A percentile compares a stretch with the other conserved stretches of the same genome.
phyloP scores from a whole-genome alignment of 2,329 filamentous ascomycete species.

The Pseudofabraea citricarpa region DNA sequence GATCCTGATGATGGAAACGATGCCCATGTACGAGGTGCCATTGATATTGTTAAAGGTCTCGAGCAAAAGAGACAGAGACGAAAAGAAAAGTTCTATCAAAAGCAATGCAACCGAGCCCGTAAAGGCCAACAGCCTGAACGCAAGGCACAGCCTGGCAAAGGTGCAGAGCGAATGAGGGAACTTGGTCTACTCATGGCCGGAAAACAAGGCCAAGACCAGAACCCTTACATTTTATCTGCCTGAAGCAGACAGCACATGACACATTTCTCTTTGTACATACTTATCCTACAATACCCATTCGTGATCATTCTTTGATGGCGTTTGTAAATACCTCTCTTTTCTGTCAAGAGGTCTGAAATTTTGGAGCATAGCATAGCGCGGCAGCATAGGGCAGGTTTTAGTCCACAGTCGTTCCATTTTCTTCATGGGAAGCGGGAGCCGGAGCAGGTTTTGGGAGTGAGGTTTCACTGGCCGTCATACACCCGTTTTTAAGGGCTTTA shows the following conservation, averaged over 20 bases:
- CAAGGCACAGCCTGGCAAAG: conserved; percentile 74
- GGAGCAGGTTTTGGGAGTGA: too few species aligned
- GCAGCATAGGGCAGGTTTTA: conserved; percentile 14
- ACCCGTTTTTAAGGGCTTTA: too few species aligned
- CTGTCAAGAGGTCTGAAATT: conserved; percentile 12
- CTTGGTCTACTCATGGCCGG: conserved; percentile 86
- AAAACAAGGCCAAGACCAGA: conserved; percentile 56
- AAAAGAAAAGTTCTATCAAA: conserved; percentile 87
- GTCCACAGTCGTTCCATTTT: background rate
- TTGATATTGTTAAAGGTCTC: conserved; percentile 94
- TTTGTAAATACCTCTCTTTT: conserved; percentile 12
- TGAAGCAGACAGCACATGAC: conserved; percentile 29
- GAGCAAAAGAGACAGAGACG: conserved; percentile 91
- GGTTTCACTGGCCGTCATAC: too few species aligned
- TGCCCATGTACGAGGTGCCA: conserved; percentile 79
- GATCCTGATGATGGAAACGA: conserved; percentile 34
- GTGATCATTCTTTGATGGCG: conserved; percentile 4
- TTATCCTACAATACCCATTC: conserved; percentile 9
- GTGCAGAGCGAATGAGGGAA: conserved; percentile 89
- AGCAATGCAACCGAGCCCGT: conserved; percentile 78
- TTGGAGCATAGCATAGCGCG: conserved; percentile 20
- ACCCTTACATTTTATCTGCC: conserved; percentile 68
- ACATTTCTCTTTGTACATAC: conserved; percentile 18
- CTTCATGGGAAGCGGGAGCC: conserved; percentile 1
- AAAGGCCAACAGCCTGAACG: conserved; percentile 54